Conservation (phyloP, 345 rosid genomes). For the Brassica carinata region DNA sequence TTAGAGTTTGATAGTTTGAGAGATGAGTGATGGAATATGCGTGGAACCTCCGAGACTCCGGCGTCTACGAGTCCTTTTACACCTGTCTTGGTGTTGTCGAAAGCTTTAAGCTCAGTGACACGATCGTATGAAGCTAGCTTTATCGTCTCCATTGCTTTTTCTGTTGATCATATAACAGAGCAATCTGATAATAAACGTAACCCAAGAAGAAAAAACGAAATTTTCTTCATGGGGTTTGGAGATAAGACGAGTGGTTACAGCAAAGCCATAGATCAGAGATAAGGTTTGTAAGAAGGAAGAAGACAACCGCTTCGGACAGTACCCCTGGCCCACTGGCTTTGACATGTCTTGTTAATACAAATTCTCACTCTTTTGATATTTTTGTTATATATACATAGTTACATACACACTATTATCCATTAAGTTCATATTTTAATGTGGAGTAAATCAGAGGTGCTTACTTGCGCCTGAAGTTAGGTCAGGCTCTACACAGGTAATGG, state of each 20-base stretch:
- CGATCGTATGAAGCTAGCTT: neutral
- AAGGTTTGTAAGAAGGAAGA: neutral
- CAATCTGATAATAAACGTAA: neutral
- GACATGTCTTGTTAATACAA: too few relatives aligned
- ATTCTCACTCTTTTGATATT: too few relatives aligned
- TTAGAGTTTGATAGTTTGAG: neutral
- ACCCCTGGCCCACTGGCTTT: neutral
- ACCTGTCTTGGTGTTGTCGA: neutral
- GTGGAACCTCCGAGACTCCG: conserved; percentile 30
- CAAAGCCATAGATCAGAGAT: neutral
- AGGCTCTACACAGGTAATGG: too few relatives aligned
- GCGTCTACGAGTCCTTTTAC: neutral
- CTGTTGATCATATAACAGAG: neutral
- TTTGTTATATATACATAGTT: too few relatives aligned
- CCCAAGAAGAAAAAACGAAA: neutral
- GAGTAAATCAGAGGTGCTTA: too few relatives aligned
- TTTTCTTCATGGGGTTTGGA: neutral
- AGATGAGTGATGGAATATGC: conserved; percentile 31
- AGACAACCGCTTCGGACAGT: neutral
- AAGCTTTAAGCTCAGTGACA: neutral
- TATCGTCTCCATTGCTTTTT: neutral
- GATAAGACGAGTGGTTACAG: neutral
- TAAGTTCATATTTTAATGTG: too few relatives aligned
- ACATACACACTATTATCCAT: too few relatives aligned
- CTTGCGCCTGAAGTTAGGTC: too few relatives aligned